A percentile compares a stretch with the other conserved stretches of the same genome.
These are phyloP conservation scores for Aspergillus affinis DNA, from an alignment of 495 filamentous ascomycete genomes.

Conservation along the genomic window DNA sequence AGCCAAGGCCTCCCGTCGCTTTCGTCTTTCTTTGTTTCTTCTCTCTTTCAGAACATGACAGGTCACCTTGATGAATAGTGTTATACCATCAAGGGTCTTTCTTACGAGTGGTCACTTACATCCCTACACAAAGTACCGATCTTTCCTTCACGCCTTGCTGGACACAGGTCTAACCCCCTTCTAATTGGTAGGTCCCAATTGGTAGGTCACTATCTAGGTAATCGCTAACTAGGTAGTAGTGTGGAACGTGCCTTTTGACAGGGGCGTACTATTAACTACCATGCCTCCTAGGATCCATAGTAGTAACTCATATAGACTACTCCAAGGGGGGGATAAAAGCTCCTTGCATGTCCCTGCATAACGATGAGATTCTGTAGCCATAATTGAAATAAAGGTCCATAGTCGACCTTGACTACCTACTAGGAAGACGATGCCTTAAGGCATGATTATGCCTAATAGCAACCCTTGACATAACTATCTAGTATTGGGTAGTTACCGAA, in stretches of 20 bases:
- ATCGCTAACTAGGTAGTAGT: not conserved
- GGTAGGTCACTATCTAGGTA: not conserved
- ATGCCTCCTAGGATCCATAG: not conserved
- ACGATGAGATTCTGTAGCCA: not conserved
- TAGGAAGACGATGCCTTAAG: too few relatives aligned
- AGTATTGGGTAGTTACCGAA: too few relatives aligned
- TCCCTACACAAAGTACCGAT: too few relatives aligned
- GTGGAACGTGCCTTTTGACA: not conserved
- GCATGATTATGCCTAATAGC: too few relatives aligned
- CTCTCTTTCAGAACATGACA: not conserved
- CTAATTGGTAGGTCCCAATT: too few relatives aligned
- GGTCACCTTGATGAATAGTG: too few relatives aligned
- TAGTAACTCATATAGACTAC: not conserved
- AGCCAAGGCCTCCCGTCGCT: constrained; percentile 23
- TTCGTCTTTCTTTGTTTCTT: constrained; percentile 1
- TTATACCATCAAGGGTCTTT: too few relatives aligned
- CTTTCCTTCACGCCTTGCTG: too few relatives aligned
- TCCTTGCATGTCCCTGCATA: not conserved
- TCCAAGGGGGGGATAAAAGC: not conserved
- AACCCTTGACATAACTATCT: too few relatives aligned
- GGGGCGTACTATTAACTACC: not conserved
- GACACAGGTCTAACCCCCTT: too few relatives aligned
- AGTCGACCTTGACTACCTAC: too few relatives aligned
- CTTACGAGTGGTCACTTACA: too few relatives aligned
- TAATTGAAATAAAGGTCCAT: not conserved